phyloP scores from a whole-genome alignment of 2,329 filamentous ascomycete species.

The Phialophora tarda region DNA sequence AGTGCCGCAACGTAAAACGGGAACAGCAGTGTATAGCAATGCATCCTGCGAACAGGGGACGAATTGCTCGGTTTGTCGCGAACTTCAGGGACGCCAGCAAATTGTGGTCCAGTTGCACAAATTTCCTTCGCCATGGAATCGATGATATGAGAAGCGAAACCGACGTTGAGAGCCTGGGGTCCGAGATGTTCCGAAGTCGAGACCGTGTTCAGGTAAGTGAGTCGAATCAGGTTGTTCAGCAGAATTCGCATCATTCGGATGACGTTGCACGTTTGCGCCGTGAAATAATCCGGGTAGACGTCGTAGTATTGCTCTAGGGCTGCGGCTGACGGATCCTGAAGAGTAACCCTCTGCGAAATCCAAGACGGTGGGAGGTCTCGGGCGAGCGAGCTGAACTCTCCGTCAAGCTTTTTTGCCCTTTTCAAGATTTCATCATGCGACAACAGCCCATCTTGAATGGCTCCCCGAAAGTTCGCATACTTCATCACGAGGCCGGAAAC shows the following conservation, averaged over 20 bases:
- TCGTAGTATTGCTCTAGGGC: conserved; percentile 41
- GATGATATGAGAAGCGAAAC: conserved; percentile 37
- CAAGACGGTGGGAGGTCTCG: conserved; percentile 28
- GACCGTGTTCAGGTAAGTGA: conserved; percentile 12
- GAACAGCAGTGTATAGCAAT: conserved; percentile 39
- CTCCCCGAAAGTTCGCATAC: conserved; percentile 39
- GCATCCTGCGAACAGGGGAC: conserved; percentile 23
- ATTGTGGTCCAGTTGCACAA: conserved; percentile 44
- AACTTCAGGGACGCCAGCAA: conserved; percentile 26
- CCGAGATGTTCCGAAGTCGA: background rate
- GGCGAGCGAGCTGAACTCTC: conserved; percentile 38
- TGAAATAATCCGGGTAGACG: conserved; percentile 41
- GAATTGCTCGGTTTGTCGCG: background rate
- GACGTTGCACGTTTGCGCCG: conserved; percentile 45
- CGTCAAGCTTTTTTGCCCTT: conserved; percentile 40
- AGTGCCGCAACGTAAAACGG: conserved; percentile 38
- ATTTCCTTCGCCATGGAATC: conserved; percentile 42
- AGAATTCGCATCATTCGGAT: conserved; percentile 43
- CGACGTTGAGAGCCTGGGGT: background rate
- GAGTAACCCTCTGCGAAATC: conserved; percentile 22
- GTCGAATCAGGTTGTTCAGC: conserved; percentile 41
- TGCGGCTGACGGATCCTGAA: conserved; percentile 19
- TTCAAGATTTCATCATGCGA: conserved; percentile 33
- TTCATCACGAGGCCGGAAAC: conserved; percentile 42
- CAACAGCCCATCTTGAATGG: conserved; percentile 32